Evolutionary conservation across 2,329 filamentous ascomycete genomes (phyloP), one percentile per base, ranked within the genome.

Genomic region (Claviceps monticola): DNA sequence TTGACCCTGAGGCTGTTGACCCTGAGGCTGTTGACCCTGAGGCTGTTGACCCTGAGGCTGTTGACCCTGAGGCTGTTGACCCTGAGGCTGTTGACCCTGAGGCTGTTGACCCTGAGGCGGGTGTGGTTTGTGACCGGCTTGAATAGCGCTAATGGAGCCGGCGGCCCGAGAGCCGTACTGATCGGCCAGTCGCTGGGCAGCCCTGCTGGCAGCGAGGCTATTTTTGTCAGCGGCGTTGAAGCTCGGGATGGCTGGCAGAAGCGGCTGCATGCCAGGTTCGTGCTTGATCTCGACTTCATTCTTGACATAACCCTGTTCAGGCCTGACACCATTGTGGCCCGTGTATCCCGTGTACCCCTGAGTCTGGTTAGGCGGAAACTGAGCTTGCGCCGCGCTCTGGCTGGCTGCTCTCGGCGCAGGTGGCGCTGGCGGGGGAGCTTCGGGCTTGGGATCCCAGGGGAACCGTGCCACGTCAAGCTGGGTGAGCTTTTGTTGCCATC

Each of bases 401-500:
- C 53, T 38, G 61, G 60, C 39, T 56, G 50, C 53, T 29, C 61
- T 45, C 34, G 58, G 55, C 45, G 62, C 53, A 23, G 58, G 55
- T 62, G 70, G 63, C 66, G 62, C 56, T 56, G 63, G 58, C 21
- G 61, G 57, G 16, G 64, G 57, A n/a, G 79, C 77, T 50, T 86
- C 83, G 48, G 85, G 84, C 64, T 86, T 83, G 44, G 93, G 91
- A 64, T 98, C 93, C 93, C 93, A 98, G 11, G 93, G 91, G 66
- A 97, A 96, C 53, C 80, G 74, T 54, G 93, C 93, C 55, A 97
- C 84, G 58, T 85, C 82, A 58, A 94, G 82, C 59, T 82, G 81
- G 1, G 90, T 86, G 38, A 98, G 77, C 69, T 94, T 96, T 61
- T 83, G 77, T 74, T 97, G 90, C 93, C 93, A 98, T 71, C 84